phyloP scores from a whole-genome alignment of 305 asterid species.

The Caryopteris hybrid region DNA sequence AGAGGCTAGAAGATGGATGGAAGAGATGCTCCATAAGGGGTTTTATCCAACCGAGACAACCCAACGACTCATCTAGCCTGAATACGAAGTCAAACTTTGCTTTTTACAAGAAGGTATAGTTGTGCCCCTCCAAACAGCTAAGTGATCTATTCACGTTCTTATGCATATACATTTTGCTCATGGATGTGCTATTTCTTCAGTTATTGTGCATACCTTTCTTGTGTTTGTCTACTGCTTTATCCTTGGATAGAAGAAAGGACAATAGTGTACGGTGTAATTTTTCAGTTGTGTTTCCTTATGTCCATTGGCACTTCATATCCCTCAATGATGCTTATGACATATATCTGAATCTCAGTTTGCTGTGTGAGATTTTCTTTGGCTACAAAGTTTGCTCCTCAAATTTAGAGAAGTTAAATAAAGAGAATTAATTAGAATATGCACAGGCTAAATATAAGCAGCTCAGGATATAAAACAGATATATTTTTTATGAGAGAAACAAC shows the following conservation, averaged over 20 bases:
- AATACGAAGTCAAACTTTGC: conserved; percentile 3
- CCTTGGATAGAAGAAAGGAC: background rate
- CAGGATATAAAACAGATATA: no score
- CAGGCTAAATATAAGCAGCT: no score
- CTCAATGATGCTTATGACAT: background rate
- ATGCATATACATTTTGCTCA: background rate
- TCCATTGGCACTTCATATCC: background rate
- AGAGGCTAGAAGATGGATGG: conserved; percentile 59
- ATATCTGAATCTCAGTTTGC: background rate
- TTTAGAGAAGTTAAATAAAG: no score
- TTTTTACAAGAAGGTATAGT: background rate
- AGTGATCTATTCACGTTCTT: conserved; percentile 23
- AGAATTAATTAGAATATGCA: no score
- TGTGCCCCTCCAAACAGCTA: background rate
- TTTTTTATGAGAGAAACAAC: no score
- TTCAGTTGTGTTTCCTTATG: background rate
- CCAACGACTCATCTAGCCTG: conserved; percentile 11
- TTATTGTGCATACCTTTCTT: background rate
- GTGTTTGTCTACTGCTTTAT: background rate
- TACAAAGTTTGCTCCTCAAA: no score
- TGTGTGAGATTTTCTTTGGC: no score
- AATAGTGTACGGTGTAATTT: background rate
- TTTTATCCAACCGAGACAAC: conserved; percentile 38
- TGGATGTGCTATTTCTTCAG: background rate
- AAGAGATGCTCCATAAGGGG: conserved; percentile 54